Percentiles rank a stretch among this genome's conserved stretches.
Conservation (phyloP, 1,284 basidiomycete genomes). For the Microbotryum lychnidis-dioicae region DNA sequence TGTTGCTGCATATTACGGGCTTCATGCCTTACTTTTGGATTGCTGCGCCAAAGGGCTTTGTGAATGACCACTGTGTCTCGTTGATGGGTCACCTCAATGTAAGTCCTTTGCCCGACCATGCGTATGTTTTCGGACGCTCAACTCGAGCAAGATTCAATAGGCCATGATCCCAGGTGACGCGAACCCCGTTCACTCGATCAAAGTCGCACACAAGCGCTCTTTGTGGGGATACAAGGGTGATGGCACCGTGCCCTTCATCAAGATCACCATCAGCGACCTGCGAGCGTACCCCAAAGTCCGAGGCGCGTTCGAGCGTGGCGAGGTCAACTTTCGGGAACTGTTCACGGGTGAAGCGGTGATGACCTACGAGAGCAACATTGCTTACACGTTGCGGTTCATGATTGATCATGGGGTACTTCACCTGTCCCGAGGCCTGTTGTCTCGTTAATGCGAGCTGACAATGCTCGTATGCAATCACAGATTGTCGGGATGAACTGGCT, state of each 20-base stretch:
- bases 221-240: conserved; percentile 84
- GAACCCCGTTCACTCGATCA: conserved; percentile 35
- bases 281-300: conserved; percentile 71
- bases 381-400: conserved; percentile 85
- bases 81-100: conserved; percentile 72
- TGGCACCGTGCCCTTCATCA: conserved; percentile 67
- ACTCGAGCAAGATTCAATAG: not conserved
- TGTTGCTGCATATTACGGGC: conserved; percentile 67
- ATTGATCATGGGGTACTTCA: conserved; percentile 73
- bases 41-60: conserved; percentile 71
- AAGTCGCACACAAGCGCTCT: conserved; percentile 57
- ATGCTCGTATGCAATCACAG: conserved; percentile 42
- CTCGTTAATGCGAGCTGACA: not conserved
- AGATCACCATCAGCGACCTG: conserved; percentile 64
- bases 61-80: conserved; percentile 54
- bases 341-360: conserved; percentile 50
- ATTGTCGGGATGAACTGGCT: conserved; percentile 98
- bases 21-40: conserved; percentile 90
- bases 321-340: conserved; percentile 59
- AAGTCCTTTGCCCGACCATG: conserved; percentile 35
- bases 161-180: not conserved
- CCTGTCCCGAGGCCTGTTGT: not conserved
- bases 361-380: conserved; percentile 88
- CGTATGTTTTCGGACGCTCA: too few relatives aligned
- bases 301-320: conserved; percentile 84